Conservation (phyloP, 148 eudicot species). For the Simmondsia chinensis region DNA sequence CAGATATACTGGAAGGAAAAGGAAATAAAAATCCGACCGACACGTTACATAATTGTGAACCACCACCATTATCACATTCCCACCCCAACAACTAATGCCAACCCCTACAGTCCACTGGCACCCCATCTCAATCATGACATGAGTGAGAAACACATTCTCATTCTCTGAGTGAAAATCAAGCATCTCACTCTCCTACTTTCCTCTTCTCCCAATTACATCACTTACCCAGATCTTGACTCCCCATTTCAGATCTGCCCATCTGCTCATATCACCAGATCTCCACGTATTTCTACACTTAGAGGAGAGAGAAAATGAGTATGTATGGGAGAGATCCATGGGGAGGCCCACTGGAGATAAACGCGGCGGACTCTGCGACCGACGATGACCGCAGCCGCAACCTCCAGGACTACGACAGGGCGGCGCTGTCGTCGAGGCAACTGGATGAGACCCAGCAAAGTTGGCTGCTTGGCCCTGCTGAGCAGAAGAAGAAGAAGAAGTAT, state of each 20-base stretch:
- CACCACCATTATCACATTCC: neutral
- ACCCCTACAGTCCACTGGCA: neutral
- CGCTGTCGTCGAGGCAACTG: slow-evolving; percentile 53
- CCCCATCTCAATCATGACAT: too few species aligned
- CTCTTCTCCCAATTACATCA: neutral
- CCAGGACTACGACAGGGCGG: slow-evolving; percentile 78
- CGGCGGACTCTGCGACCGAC: slow-evolving; percentile 86
- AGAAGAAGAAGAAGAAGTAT: slow-evolving; percentile 86
- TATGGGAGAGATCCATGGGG: slow-evolving; percentile 99
- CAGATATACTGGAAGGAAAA: neutral
- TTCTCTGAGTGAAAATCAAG: slow-evolving; percentile 6
- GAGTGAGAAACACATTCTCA: too few species aligned
- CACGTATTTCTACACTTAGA: neutral
- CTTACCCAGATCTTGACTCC: neutral
- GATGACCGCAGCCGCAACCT: slow-evolving; percentile 88
- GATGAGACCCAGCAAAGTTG: slow-evolving; percentile 99
- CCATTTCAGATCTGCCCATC: neutral
- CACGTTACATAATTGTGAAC: slow-evolving; percentile 8
- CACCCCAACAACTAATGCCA: neutral
- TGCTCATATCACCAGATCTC: too few species aligned
- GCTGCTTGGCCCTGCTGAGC: slow-evolving; percentile 79
- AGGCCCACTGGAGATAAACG: slow-evolving; percentile 70
- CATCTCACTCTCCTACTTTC: neutral
- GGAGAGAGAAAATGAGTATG: slow-evolving; percentile 27
- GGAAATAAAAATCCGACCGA: slow-evolving; percentile 5